Evolutionary conservation across 139 green algal genomes (phyloP).

Genomic region (Volvox africanus): DNA sequence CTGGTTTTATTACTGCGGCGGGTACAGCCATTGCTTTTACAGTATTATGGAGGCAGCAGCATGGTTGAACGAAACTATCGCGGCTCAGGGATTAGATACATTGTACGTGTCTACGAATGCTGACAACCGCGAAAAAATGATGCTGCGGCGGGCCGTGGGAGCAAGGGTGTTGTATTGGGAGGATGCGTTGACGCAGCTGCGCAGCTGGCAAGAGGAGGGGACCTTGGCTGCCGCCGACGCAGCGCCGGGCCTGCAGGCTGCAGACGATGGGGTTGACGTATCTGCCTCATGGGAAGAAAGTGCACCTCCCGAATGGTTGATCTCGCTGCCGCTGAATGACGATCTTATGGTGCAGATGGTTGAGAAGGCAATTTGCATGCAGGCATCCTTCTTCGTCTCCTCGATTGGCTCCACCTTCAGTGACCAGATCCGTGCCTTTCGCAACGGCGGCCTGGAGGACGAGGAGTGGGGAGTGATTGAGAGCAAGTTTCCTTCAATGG

Average conservation of each 20-base stretch:
- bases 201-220: not conserved
- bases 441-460: conserved; percentile 23
- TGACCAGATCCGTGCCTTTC: conserved; percentile 45
- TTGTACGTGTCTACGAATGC: conserved; percentile 46
- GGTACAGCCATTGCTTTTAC: conserved; percentile 33
- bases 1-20: conserved; percentile 51
- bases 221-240: too few relatives aligned
- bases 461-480: not conserved
- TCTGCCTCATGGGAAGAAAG: not conserved
- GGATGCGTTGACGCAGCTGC: conserved; percentile 21
- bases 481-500: not conserved
- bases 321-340: conserved; percentile 16
- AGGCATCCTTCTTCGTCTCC: conserved; percentile 31
- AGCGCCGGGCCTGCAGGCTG: not conserved
- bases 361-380: conserved; percentile 52
- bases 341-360: conserved; percentile 49
- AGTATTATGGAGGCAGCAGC: conserved; percentile 11
- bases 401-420: conserved; percentile 42
- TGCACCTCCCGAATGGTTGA: not conserved
- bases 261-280: too few relatives aligned
- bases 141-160: conserved; percentile 24
- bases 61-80: conserved; percentile 12
- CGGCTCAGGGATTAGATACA: not conserved
- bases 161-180: conserved; percentile 42
- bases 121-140: conserved; percentile 27